These are phyloP conservation scores for Westerdykella sp. DNA, from an alignment of 2,329 filamentous ascomycete genomes.

Conservation along the genomic window DNA sequence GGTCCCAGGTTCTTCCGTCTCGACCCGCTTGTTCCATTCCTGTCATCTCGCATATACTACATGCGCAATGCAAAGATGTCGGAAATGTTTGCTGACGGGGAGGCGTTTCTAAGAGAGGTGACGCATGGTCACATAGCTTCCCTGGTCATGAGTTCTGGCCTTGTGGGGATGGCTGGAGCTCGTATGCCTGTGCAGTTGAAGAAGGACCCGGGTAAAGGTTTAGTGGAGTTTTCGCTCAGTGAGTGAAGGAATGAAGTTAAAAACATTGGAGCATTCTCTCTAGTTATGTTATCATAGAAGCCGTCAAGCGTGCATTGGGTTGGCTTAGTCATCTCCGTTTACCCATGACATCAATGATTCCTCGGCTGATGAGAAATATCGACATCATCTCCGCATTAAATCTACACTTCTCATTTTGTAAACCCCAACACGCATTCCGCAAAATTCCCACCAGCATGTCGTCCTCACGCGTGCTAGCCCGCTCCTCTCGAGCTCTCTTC, in stretches of 20 bases:
- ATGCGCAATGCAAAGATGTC: constrained; percentile 17
- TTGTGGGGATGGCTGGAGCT: constrained; percentile 28
- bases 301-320: no score
- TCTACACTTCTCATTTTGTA: neutral
- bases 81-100: constrained; percentile 17
- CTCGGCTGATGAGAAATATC: neutral
- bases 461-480: constrained; percentile 40
- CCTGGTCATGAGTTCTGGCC: constrained; percentile 28
- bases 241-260: neutral
- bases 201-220: constrained; percentile 8
- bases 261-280: no score
- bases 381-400: neutral
- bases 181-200: constrained; percentile 16
- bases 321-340: neutral
- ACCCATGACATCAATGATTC: neutral
- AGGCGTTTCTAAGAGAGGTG: constrained; percentile 25
- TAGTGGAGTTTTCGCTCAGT: constrained; percentile 12
- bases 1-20: constrained; percentile 31
- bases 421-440: neutral
- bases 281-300: no score
- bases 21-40: constrained; percentile 25
- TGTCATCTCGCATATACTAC: constrained; percentile 31
- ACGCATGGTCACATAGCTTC: constrained; percentile 26
- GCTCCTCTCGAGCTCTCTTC: constrained; percentile 40
- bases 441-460: constrained; percentile 37